Percentiles rank a stretch among this genome's conserved stretches.
Evolutionary conservation across 257 asterid species (phyloP).

Genomic region (Lycium barbarum): DNA sequence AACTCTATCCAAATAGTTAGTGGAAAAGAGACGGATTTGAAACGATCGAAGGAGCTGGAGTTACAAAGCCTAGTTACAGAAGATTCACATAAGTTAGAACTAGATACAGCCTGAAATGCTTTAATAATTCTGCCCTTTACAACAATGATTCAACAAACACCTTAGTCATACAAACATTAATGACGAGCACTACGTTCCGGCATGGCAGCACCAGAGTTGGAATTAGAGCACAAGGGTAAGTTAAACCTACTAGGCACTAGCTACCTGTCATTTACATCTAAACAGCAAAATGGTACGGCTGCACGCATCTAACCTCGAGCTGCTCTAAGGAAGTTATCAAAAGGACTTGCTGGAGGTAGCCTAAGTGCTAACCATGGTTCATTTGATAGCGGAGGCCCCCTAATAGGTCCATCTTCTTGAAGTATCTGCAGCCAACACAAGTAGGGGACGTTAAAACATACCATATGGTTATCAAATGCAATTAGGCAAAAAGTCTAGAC

Average conservation of each 20-base stretch:
- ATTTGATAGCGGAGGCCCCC: conserved; percentile 37
- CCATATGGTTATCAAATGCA: neutral
- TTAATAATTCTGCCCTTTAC: neutral
- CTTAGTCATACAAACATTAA: neutral
- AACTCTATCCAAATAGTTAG: neutral
- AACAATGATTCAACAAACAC: conserved; percentile 11
- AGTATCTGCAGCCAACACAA: conserved; percentile 46
- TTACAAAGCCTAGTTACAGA: neutral
- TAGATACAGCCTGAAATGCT: neutral
- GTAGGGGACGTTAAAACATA: neutral
- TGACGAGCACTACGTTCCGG: neutral
- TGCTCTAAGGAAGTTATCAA: conserved; percentile 95
- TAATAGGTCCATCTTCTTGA: conserved; percentile 41
- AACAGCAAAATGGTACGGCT: neutral
- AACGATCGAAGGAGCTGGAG: neutral
- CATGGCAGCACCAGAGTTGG: neutral
- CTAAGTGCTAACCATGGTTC: conserved; percentile 80
- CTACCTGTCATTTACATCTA: conserved; percentile 14
- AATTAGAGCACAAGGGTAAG: neutral
- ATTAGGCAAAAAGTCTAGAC: neutral
- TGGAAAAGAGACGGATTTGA: neutral
- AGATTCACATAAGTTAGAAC: neutral
- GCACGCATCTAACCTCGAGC: conserved; percentile 72
- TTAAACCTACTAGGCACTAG: conserved; percentile 13
- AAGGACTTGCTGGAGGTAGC: conserved; percentile 98